These are phyloP conservation scores for Zymoseptoria brevis DNA, from an alignment of 2,329 filamentous ascomycete genomes.

Conservation along the genomic window DNA sequence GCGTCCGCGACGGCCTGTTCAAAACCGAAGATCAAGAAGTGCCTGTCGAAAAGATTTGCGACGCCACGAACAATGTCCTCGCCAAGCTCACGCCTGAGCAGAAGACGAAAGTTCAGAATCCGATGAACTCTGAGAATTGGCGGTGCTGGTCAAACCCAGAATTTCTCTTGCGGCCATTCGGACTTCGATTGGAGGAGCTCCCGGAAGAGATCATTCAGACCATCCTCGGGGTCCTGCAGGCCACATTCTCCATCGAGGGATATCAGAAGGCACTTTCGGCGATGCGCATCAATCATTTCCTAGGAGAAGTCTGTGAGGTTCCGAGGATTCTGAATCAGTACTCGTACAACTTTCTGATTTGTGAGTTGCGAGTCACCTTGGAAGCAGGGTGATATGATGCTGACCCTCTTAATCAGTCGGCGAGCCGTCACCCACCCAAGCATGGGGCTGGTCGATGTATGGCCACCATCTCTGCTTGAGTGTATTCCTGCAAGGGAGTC, in stretches of 20 bases:
- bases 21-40: slow-evolving; percentile 55
- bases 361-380: neutral
- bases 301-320: slow-evolving; percentile 58
- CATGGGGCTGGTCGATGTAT: slow-evolving; percentile 70
- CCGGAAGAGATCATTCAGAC: slow-evolving; percentile 37
- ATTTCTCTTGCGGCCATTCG: slow-evolving; percentile 61
- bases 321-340: slow-evolving; percentile 62
- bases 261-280: slow-evolving; percentile 61
- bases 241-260: slow-evolving; percentile 59
- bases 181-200: slow-evolving; percentile 61
- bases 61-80: slow-evolving; percentile 43
- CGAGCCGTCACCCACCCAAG: slow-evolving; percentile 45
- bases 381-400: neutral
- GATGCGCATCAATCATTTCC: slow-evolving; percentile 68
- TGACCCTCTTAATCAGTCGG: slow-evolving; percentile 51
- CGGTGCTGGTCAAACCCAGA: slow-evolving; percentile 66
- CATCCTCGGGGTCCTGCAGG: slow-evolving; percentile 49
- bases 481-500: slow-evolving; percentile 56
- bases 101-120: slow-evolving; percentile 44
- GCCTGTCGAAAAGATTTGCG: slow-evolving; percentile 50
- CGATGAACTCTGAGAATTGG: slow-evolving; percentile 65
- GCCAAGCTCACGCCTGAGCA: slow-evolving; percentile 43
- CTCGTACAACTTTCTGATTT: slow-evolving; percentile 55
- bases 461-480: slow-evolving; percentile 72
- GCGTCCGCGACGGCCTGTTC: slow-evolving; percentile 17